phyloP scores from a whole-genome alignment of 2,329 filamentous ascomycete species.

The Hypoxylon sp. region DNA sequence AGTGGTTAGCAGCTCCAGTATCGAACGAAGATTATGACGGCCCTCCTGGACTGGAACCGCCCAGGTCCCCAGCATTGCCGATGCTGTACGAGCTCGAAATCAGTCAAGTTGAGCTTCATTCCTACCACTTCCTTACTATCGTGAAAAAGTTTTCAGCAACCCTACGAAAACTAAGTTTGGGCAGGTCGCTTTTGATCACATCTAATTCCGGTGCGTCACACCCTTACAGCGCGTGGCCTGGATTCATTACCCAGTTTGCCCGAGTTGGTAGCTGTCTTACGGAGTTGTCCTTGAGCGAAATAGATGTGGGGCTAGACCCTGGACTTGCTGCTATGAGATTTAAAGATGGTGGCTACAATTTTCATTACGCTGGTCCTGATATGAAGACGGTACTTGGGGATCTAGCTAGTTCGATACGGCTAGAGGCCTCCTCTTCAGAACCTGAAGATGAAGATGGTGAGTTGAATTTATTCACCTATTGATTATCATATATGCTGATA shows the following conservation, averaged over 20 bases:
- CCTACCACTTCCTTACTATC: constrained; percentile 10
- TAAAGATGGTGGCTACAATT: background rate
- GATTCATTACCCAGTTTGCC: constrained; percentile 8
- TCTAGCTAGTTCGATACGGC: background rate
- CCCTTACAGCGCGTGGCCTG: constrained; percentile 3
- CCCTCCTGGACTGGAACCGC: constrained; percentile 17
- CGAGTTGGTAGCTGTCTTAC: constrained; percentile 13
- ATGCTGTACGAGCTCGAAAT: constrained; percentile 29
- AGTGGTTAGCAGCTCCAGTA: constrained; percentile 25
- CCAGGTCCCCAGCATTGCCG: constrained; percentile 23
- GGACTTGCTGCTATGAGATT: background rate
- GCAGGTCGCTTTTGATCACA: background rate
- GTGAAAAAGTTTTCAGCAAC: constrained; percentile 32
- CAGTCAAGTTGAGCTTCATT: background rate
- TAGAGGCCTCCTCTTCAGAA: background rate
- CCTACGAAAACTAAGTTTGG: constrained; percentile 25
- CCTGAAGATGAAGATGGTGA: constrained; percentile 4
- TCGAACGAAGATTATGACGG: constrained; percentile 8
- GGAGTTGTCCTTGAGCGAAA: background rate
- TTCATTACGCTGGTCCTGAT: constrained; percentile 31
- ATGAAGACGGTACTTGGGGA: constrained; percentile 23
- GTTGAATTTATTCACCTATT: background rate
- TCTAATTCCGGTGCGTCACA: background rate
- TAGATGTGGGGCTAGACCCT: background rate
- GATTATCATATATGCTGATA: constrained; percentile 3